phyloP scores from a whole-genome alignment of 345 rosid species.

The Geranium brycei region DNA sequence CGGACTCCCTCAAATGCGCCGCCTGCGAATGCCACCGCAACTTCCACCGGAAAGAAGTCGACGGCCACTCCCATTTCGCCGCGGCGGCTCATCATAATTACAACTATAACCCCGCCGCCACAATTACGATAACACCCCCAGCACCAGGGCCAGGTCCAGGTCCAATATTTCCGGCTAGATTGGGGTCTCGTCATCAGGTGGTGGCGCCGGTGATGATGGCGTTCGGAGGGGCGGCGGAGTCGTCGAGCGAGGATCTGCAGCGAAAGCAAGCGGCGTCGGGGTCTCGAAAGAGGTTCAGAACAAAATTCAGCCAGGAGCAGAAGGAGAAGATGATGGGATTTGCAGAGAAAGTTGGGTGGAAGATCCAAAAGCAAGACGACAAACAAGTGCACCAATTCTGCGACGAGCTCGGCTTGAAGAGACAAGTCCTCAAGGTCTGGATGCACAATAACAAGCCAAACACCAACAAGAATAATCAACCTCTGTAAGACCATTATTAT shows the following conservation, averaged over 20 bases:
- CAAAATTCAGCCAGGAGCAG: constrained; percentile 60
- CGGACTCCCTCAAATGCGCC: constrained; percentile 76
- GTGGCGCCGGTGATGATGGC: too few species aligned
- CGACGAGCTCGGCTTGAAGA: constrained; percentile 40
- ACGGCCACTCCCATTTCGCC: too few species aligned
- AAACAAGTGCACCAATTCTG: constrained; percentile 52
- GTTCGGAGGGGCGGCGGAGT: constrained; percentile 6
- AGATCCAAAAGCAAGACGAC: constrained; percentile 72
- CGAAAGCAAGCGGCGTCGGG: background rate
- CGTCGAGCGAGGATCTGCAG: constrained; percentile 3
- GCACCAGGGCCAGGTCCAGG: constrained; percentile 2
- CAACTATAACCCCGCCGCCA: too few species aligned
- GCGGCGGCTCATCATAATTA: too few species aligned
- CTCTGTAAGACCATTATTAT: too few species aligned
- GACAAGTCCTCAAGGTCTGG: constrained; percentile 82
- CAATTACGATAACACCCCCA: constrained; percentile 17
- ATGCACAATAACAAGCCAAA: constrained; percentile 82
- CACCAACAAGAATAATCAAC: constrained; percentile 41
- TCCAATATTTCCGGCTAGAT: too few species aligned
- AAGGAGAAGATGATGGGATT: constrained; percentile 62
- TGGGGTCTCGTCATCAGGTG: background rate
- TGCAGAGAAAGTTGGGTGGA: constrained; percentile 67
- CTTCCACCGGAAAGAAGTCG: constrained; percentile 65
- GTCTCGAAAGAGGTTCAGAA: constrained; percentile 51
- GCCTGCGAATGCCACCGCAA: constrained; percentile 96